Base-by-base conservation (phyloP, 306 rosid species). In the Ceratonia siliqua region DNA sequence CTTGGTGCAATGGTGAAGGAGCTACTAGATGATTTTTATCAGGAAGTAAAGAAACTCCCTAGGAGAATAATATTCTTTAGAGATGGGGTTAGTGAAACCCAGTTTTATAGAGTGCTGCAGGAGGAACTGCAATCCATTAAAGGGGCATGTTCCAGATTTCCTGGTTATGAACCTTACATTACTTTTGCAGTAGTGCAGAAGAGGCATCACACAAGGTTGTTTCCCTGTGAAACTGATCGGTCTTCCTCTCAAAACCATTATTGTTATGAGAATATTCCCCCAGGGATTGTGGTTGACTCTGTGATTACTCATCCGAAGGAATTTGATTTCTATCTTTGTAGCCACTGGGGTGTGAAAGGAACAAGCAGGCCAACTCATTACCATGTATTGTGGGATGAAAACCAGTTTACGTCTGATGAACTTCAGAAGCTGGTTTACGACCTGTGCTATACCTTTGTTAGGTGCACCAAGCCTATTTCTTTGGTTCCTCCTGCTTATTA, bases 41-140 rank as follows among this genome's bases (percentile, higher is more conserved):
- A 90, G 20, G 92, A 89, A 63, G 89, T 92, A 9, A 87, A 85
- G 54, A 85, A 90, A 79, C 95, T 95, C 39, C 99, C 99, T 10
- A 52, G 28, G 62, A 62, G 99, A 81, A 90, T 95, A 65, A 82
- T 95, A 30, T 95, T 95, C 92, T 95, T 95, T 72, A 55, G 99
- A 70, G 99, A 95, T 28, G 99, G 99, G 12, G 99, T 95, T 25
- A 95, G 99, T 17, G 99, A 95, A 85, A 95, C 99, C 32, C 99
- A 95, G 38, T 95, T 95, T 59, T 78, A 86, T 66, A 88, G 74
- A 79, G 98, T 92, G 54, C 91, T 95, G 25, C 84, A 87, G 50
- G 97, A 92, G 70, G 99, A 95, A 77, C 79, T 95, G 10, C 93
- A 87, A 63, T 87, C 98, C 63, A 90, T 95, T 41, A 90, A 79